Base-by-base conservation (phyloP, 1,284 basidiomycete genomes). In the Somion occarium region DNA sequence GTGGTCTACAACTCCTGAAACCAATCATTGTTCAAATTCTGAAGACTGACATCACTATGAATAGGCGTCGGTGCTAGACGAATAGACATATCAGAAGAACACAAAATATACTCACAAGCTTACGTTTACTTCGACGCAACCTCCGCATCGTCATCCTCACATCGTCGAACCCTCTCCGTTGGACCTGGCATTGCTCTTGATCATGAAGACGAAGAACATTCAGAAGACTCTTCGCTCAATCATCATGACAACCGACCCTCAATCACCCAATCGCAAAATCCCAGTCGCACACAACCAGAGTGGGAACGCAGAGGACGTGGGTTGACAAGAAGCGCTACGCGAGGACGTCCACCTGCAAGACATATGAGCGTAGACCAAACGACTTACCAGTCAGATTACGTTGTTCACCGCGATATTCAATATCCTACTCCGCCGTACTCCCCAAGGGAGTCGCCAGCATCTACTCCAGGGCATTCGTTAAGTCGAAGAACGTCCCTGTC, bases 21-120 rank as follows among this genome's bases (percentile, higher is more conserved):
- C n/a, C n/a, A n/a, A n/a, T n/a, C n/a, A n/a, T n/a, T n/a, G n/a
- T n/a, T n/a, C n/a, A n/a, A n/a, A n/a, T n/a, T n/a, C n/a, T n/a
- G n/a, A n/a, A n/a, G 15, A 7, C 30, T 34, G 30, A 34, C 30
- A 7, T 34, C 15, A 15, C 30, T 34, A 7, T 34, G 7, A 15
- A 30, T 60, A 85, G 93, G 91, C 34, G 79, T 90, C 54, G 93
- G 92, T 50, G 82, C 88, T 25, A 78, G 88, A 34, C 79, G 89
- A 18, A 73, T 88, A 48, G 93, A 97, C 51, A 76, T 92, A 15
- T 80, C 77, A 7, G 96, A 98, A 65, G 86, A 92, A 56, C 84
- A 90, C 62, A 76, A 76, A 48, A 75, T 96, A 37, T 85, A 93
- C 60, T 83, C 84, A 25, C 80, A 88, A 19, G 81, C 80, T 1